Evolutionary conservation across 2,329 filamentous ascomycete genomes (phyloP), one percentile per base, ranked within the genome.

Genomic region (Aspergillus melleus): DNA sequence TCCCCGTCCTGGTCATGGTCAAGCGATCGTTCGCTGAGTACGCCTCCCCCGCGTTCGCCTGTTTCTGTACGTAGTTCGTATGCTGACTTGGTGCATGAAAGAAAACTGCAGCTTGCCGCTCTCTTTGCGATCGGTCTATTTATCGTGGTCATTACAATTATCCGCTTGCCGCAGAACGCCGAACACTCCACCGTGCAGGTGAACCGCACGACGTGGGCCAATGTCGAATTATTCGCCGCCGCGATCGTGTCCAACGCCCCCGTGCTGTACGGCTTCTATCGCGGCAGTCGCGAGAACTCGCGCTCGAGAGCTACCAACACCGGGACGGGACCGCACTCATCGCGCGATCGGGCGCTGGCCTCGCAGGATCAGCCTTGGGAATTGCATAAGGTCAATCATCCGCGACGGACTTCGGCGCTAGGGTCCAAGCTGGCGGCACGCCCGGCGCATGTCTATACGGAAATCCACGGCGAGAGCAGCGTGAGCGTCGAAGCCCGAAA

Each of bases 121-220:
- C 54, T 55, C 6, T 55, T 55, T 10, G 54, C 54, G 8, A 46
- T 55, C 29, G 54, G 54, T 3, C 36, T 42, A 1, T 55, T 55
- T 20, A 55, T 55, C 29, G 54, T 55, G 12, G 14, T 42, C 2
- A 42, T 55, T 14, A 55, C 54, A 8, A 49, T 55, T 20, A 50
- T 55, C 20, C 46, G 54, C 4, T 46, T 55, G 12, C 54, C 54
- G 2, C 29, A 55, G n/a, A 55, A 55, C 36, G 42, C 53, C 6
- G 12, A 16, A 5, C 42, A 55, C 12, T 55, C 53, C 3, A 55
- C 53, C 9, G 46, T 32, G 16, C 54, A 55, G n/a, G 54, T 55
- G 11, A 55, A 55, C 19, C 54, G 54, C n/a, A 49, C 46, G 12
- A 55, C 54, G 6, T 55, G 54, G 54, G 54, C 54, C 14, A 49